Evolutionary conservation across 768 basidiomycete species (phyloP).

Genomic region (Pleurotus cornucopiae): DNA sequence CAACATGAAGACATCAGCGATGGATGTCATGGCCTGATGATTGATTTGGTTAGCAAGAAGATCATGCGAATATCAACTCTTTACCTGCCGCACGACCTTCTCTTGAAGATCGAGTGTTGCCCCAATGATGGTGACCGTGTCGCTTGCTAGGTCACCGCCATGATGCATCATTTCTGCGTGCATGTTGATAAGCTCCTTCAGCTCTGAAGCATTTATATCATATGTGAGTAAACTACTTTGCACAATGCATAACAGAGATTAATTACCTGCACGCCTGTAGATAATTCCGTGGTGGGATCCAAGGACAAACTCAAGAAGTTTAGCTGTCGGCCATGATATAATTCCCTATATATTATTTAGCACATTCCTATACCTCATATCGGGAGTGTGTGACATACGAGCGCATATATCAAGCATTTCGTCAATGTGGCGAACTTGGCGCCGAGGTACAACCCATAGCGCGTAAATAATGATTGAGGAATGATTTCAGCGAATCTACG

Average conservation of each 20-base stretch:
- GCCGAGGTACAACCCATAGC: conserved; percentile 84
- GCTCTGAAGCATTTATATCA: conserved; percentile 35
- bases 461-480: conserved; percentile 88
- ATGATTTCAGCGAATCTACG: conserved; percentile 86
- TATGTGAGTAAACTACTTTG: neutral
- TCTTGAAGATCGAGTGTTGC: conserved; percentile 87
- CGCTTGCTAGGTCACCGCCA: conserved; percentile 81
- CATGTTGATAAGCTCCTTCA: conserved; percentile 89
- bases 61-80: conserved; percentile 4
- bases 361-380: too few species aligned
- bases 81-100: conserved; percentile 70
- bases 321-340: conserved; percentile 83
- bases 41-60: neutral
- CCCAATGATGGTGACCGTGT: conserved; percentile 88
- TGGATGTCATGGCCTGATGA: conserved; percentile 74
- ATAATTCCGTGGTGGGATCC: conserved; percentile 90
- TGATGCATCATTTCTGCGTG: conserved; percentile 69
- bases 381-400: conserved; percentile 39
- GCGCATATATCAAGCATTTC: conserved; percentile 57
- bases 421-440: conserved; percentile 81
- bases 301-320: conserved; percentile 70
- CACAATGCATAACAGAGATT: neutral
- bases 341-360: conserved; percentile 42
- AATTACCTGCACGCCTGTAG: conserved; percentile 65
- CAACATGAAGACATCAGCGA: conserved; percentile 80